A percentile compares a stretch with the other conserved stretches of the same genome.
Evolutionary conservation across 139 green algal genomes (phyloP).

Genomic region (Penium margaritaceum): DNA sequence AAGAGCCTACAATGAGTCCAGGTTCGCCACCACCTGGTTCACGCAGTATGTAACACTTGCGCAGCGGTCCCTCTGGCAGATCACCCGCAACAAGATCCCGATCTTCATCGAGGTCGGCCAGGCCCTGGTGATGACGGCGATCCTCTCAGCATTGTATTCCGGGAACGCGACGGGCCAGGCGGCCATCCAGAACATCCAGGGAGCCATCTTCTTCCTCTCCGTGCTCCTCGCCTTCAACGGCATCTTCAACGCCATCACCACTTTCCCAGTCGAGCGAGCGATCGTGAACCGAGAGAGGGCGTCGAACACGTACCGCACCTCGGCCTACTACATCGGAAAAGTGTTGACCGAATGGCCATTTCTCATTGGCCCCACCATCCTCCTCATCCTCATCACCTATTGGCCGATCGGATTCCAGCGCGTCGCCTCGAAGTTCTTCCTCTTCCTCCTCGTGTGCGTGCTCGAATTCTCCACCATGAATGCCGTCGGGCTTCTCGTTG

Average conservation of each 20-base stretch:
- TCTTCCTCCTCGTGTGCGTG: slow-evolving; percentile 46
- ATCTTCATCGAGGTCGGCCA: slow-evolving; percentile 19
- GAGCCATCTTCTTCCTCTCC: slow-evolving; percentile 45
- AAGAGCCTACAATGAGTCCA: too few species aligned
- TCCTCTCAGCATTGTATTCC: slow-evolving; percentile 39
- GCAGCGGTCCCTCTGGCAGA: slow-evolving; percentile 7
- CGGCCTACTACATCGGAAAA: slow-evolving; percentile 53
- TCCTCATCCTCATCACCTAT: slow-evolving; percentile 63
- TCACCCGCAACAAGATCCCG: slow-evolving; percentile 5
- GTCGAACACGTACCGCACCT: slow-evolving; percentile 50
- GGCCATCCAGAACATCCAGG: slow-evolving; percentile 44
- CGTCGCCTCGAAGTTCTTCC: slow-evolving; percentile 51
- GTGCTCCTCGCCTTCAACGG: slow-evolving; percentile 40
- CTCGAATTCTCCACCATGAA: slow-evolving; percentile 44
- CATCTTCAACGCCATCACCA: slow-evolving; percentile 39
- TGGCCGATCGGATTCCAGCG: slow-evolving; percentile 53
- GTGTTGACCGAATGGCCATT: slow-evolving; percentile 46
- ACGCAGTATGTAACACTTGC: too few species aligned
- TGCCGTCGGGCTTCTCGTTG: slow-evolving; percentile 26
- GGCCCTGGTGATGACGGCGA: slow-evolving; percentile 23
- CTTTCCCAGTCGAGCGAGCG: slow-evolving; percentile 43
- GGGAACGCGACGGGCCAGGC: slow-evolving; percentile 44
- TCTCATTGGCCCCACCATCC: slow-evolving; percentile 35
- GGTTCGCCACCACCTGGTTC: too few species aligned
- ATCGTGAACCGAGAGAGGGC: slow-evolving; percentile 49